A percentile compares a stretch with the other conserved stretches of the same genome.
Conservation (phyloP, 2,329 filamentous ascomycete genomes). For the Aspergillus sp. region DNA sequence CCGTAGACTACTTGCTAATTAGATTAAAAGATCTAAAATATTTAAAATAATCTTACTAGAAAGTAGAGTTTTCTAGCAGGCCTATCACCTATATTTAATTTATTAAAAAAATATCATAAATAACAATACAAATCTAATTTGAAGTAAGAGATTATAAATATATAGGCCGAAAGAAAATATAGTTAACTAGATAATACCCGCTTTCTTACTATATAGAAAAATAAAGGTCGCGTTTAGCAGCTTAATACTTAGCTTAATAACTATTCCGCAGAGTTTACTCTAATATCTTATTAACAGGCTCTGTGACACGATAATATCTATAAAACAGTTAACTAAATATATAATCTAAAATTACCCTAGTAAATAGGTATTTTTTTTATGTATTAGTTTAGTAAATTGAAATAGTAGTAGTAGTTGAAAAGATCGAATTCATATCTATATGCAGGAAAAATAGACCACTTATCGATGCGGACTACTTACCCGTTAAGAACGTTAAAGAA, state of each 20-base stretch:
- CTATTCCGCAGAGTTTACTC: neutral
- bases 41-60: conserved; percentile 1
- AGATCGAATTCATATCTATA: neutral
- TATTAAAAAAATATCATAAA: neutral
- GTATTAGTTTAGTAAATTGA: neutral
- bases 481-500: neutral
- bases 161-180: neutral
- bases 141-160: neutral
- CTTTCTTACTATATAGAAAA: neutral
- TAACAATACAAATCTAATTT: neutral
- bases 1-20: neutral
- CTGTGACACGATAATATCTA: neutral
- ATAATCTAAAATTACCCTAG: neutral
- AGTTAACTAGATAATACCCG: neutral
- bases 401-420: neutral
- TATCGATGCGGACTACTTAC: neutral
- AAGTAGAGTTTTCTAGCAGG: neutral
- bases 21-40: neutral
- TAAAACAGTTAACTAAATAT: neutral
- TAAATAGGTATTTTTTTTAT: neutral
- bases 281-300: neutral
- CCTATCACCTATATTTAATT: too few relatives aligned
- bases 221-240: neutral
- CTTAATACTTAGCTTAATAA: neutral
- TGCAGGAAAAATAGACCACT: neutral